Evolutionary conservation across 768 basidiomycete species (phyloP), one percentile per base, ranked within the genome.

Genomic region (Chlorophyllum brunneum): DNA sequence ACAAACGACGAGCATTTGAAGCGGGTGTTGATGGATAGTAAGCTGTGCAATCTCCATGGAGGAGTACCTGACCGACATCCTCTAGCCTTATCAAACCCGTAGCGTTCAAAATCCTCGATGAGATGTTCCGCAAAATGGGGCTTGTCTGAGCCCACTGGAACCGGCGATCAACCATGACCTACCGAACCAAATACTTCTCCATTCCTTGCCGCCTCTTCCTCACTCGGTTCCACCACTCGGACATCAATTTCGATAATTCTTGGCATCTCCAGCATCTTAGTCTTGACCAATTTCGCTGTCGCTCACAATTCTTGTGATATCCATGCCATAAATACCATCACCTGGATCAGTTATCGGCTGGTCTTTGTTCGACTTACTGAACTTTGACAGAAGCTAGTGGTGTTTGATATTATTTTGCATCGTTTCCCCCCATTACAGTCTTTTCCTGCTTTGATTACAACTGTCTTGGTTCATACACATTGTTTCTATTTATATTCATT

Each of bases 11-110:
- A 58, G 95, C 95, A 0, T 95, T 95, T 57, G 86, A 90, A 39
- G 90, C 89, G 46, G 95, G 95, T 0, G 92, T 98, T 45, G 91
- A 97, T 58, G 94, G 95, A 71, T 95, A 95, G 92, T 95, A 63
- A 58, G 91, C 83, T n/a, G 6, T 39, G 27, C n/a, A 13, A 20
- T 16, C 26, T 10, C 24, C 23, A 30, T 42, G 33, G 26, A 31
- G 5, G 9, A 22, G 38, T 48, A 29, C 29, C 49, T 54, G 26
- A 59, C 26, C 16, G 36, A 5, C 30, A 36, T 30, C 44, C 59
- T 56, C 0, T 56, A 95, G 93, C 62, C 79, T 95, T 16, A 91
- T 97, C 52, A 98, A 98, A 67, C 95, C 95, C 9, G 92, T 98
- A 16, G 89, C 90, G n/a, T 89, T 98, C 71, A 92, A 87, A 63